Evolutionary conservation across 352 stramenopile genomes (phyloP).

Genomic region (Pythium aristosporum): DNA sequence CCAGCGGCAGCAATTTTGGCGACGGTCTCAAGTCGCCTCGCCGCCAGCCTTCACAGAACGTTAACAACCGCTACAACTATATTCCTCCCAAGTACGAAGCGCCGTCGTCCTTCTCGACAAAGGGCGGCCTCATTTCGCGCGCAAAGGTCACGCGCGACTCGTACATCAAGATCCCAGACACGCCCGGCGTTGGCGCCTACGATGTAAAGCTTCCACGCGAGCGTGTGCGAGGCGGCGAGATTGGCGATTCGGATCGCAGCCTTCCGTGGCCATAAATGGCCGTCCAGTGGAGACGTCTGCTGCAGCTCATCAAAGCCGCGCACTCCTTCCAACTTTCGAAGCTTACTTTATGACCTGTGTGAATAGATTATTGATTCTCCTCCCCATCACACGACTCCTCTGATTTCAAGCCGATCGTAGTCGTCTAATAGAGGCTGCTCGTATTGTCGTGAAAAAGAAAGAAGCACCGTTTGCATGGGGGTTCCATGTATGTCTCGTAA

Average conservation of each 20-base stretch:
- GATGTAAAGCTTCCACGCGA: slow-evolving; percentile 42
- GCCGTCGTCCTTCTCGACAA: slow-evolving; percentile 45
- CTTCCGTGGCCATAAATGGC: slow-evolving; percentile 31
- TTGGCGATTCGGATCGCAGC: slow-evolving; percentile 42
- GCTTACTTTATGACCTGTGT: slow-evolving; percentile 21
- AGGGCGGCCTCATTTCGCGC: slow-evolving; percentile 38
- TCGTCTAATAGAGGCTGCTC: slow-evolving; percentile 24
- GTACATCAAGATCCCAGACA: slow-evolving; percentile 40
- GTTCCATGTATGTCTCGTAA: no score
- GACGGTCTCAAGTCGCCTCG: slow-evolving; percentile 28
- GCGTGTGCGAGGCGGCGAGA: slow-evolving; percentile 39
- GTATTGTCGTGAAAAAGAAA: neutral
- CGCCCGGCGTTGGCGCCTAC: slow-evolving; percentile 41
- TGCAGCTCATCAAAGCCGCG: neutral
- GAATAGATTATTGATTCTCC: slow-evolving; percentile 17
- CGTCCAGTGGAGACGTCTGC: neutral
- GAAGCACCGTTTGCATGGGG: no score
- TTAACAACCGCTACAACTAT: slow-evolving; percentile 35
- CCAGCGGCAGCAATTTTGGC: slow-evolving; percentile 17
- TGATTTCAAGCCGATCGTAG: slow-evolving; percentile 14
- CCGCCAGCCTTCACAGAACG: slow-evolving; percentile 22
- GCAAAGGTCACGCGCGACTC: slow-evolving; percentile 39
- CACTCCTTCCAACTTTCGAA: neutral
- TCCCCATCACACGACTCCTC: slow-evolving; percentile 2
- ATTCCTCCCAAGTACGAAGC: slow-evolving; percentile 34